These are phyloP conservation scores for Aspergillus ochraceoroseus DNA, from an alignment of 2,329 filamentous ascomycete genomes.

Conservation along the genomic window DNA sequence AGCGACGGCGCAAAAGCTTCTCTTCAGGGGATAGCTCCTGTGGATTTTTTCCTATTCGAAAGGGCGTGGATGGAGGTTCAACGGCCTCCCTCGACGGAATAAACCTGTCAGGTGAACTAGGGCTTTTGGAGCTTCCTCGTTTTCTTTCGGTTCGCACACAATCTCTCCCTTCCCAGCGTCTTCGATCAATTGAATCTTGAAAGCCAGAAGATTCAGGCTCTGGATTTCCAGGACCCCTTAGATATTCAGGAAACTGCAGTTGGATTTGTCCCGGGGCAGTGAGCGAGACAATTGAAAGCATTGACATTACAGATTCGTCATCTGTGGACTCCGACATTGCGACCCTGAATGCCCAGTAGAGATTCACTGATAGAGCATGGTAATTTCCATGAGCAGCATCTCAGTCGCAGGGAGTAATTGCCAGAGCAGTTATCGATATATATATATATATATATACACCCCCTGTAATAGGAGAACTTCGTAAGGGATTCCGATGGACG, in stretches of 20 bases:
- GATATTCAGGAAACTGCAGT: not conserved
- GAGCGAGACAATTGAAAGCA: not conserved
- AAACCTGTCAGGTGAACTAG: conserved; percentile 54
- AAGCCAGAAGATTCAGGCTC: not conserved
- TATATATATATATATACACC: not conserved
- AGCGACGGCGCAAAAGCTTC: conserved; percentile 43
- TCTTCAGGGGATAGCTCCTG: conserved; percentile 46
- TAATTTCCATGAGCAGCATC: not conserved
- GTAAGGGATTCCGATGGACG: not conserved
- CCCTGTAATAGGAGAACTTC: not conserved
- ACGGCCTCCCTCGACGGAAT: conserved; percentile 47
- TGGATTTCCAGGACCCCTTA: conserved; percentile 4
- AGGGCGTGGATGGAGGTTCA: conserved; percentile 46
- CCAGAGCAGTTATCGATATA: not conserved
- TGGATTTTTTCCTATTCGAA: conserved; percentile 49
- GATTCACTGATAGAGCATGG: not conserved
- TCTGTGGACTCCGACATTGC: conserved; percentile 4
- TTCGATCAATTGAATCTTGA: conserved; percentile 12
- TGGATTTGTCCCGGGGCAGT: not conserved
- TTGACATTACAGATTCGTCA: conserved; percentile 2
- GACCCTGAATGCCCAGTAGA: not conserved
- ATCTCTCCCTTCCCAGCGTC: conserved; percentile 18
- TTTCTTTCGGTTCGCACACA: conserved; percentile 12
- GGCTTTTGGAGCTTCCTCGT: conserved; percentile 18
- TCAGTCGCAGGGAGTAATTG: no score